Percentiles rank a stretch among this genome's conserved stretches.
phyloP scores from a whole-genome alignment of 2,329 filamentous ascomycete species.

The Epichloe gansuensis region DNA sequence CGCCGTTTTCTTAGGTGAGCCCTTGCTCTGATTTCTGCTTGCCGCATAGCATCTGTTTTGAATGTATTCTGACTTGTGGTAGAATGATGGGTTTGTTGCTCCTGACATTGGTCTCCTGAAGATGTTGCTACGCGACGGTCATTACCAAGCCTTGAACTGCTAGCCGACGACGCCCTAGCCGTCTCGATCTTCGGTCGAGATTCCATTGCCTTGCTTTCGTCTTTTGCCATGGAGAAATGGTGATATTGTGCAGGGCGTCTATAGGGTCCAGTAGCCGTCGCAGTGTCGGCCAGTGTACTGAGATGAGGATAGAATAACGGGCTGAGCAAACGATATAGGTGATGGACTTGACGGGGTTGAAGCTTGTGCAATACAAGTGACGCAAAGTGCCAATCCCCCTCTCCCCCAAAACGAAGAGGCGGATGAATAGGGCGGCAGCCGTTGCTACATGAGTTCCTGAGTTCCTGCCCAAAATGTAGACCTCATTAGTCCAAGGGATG shows the following conservation, averaged over 20 bases:
- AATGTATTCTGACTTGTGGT: background rate
- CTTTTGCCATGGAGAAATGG: background rate
- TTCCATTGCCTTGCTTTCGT: background rate
- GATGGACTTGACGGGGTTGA: background rate
- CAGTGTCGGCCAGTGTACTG: background rate
- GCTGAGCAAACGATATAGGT: background rate
- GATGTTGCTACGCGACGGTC: background rate
- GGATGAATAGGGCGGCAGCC: background rate
- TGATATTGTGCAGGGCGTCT: background rate
- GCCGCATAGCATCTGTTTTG: background rate
- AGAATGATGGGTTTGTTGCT: background rate
- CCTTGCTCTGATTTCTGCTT: conserved; percentile 3
- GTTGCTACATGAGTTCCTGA: background rate
- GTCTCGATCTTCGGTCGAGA: background rate
- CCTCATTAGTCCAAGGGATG: background rate
- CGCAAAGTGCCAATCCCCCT: background rate
- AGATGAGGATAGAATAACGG: background rate
- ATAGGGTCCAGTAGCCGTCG: too few relatives aligned
- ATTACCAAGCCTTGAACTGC: background rate
- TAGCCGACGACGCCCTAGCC: background rate
- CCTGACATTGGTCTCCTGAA: background rate
- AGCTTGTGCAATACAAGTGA: background rate
- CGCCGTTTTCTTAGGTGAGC: conserved; percentile 3
- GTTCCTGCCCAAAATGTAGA: background rate
- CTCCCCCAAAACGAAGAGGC: background rate